A percentile compares a stretch with the other conserved stretches of the same genome.
Evolutionary conservation across 2,329 filamentous ascomycete species (phyloP).

Genomic region (Aspergillus costaricaensis): DNA sequence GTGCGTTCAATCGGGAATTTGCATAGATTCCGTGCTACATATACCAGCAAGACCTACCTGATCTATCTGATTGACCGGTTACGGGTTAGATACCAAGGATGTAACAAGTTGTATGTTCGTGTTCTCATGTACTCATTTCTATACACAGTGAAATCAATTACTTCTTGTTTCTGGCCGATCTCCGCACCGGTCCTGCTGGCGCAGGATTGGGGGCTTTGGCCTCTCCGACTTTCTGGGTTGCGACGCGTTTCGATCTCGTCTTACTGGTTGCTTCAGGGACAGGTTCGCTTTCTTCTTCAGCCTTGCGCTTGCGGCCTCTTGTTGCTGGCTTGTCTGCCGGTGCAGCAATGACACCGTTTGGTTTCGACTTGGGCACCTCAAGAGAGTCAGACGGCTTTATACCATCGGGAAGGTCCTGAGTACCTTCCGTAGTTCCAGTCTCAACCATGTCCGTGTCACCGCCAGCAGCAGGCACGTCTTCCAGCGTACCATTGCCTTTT

Average conservation of each 20-base stretch:
- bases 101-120: slow-evolving; percentile 10
- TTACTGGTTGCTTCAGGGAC: neutral
- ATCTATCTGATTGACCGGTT: neutral
- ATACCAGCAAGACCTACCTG: slow-evolving; percentile 3
- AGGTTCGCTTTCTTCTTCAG: slow-evolving; percentile 9
- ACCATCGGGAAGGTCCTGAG: slow-evolving; percentile 16
- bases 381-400: slow-evolving; percentile 12
- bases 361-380: neutral
- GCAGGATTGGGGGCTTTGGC: slow-evolving; percentile 9
- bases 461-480: neutral
- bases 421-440: neutral
- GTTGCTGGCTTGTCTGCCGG: neutral
- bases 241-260: slow-evolving; percentile 28
- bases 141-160: slow-evolving; percentile 2
- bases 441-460: neutral
- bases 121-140: slow-evolving; percentile 19
- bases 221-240: slow-evolving; percentile 24
- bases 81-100: neutral
- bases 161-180: slow-evolving; percentile 33
- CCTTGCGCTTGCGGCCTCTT: slow-evolving; percentile 28
- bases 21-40: slow-evolving; percentile 30
- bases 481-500: neutral
- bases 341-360: neutral
- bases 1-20: slow-evolving; percentile 88
- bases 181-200: slow-evolving; percentile 27